Conservation (phyloP, 495 filamentous ascomycete species). For the Xylaria telfairii region DNA sequence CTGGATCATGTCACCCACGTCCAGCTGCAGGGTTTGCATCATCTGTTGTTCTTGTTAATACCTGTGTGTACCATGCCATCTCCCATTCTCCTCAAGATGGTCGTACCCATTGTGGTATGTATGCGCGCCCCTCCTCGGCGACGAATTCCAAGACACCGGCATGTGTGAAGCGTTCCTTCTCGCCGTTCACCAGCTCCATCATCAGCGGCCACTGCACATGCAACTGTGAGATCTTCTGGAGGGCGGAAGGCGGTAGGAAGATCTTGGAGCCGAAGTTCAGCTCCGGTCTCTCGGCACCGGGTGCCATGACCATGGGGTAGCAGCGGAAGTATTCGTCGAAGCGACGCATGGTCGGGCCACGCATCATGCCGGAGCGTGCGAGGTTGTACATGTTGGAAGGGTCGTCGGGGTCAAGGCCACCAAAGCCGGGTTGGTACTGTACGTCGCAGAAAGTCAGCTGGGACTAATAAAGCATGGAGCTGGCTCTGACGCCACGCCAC, state of each 20-base stretch:
- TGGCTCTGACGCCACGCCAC: slow-evolving; percentile 2
- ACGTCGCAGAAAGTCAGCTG: slow-evolving; percentile 16
- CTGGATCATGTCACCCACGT: slow-evolving; percentile 92
- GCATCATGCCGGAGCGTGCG: slow-evolving; percentile 46
- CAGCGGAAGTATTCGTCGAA: slow-evolving; percentile 98
- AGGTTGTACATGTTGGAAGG: slow-evolving; percentile 58
- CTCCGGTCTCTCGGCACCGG: slow-evolving; percentile 86
- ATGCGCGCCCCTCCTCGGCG: slow-evolving; percentile 94
- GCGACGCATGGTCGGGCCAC: slow-evolving; percentile 55
- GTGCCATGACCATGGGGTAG: slow-evolving; percentile 92
- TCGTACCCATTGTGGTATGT: slow-evolving; percentile 92
- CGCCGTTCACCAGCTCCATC: slow-evolving; percentile 91
- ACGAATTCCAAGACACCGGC: slow-evolving; percentile 97
- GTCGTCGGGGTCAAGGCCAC: slow-evolving; percentile 63
- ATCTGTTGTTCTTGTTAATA: slow-evolving; percentile 63
- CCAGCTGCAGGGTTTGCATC: slow-evolving; percentile 88
- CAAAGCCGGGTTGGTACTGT: slow-evolving; percentile 42
- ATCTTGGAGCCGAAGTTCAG: slow-evolving; percentile 98
- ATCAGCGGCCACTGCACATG: slow-evolving; percentile 98
- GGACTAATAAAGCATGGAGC: background rate
- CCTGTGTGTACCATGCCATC: background rate
- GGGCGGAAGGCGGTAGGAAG: slow-evolving; percentile 89
- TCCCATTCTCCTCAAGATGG: background rate
- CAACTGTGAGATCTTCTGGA: slow-evolving; percentile 94
- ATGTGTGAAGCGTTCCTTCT: slow-evolving; percentile 78